Conservation (phyloP, 1,284 basidiomycete genomes). For the Wolfiporia cocos region DNA sequence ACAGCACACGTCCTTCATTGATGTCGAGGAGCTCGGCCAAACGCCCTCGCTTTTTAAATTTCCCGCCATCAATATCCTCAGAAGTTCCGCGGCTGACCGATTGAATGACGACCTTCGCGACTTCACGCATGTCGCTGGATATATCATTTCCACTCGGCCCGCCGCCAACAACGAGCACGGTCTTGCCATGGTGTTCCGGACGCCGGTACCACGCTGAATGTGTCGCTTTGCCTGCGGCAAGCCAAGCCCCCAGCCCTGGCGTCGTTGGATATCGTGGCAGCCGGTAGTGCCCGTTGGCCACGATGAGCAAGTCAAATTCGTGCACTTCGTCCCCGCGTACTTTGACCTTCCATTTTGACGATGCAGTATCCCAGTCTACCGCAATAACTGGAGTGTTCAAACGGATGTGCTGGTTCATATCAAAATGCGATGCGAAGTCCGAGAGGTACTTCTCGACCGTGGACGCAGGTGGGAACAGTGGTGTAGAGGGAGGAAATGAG, state of each 20-base stretch:
- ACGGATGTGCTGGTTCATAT: constrained; percentile 47
- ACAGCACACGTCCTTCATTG: constrained; percentile 41
- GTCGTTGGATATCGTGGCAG: constrained; percentile 53
- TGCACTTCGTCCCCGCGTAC: constrained; percentile 22
- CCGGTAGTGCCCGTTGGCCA: constrained; percentile 71
- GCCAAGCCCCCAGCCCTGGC: constrained; percentile 56
- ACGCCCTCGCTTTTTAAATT: constrained; percentile 38
- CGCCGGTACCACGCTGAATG: constrained; percentile 67
- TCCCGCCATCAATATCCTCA: constrained; percentile 26
- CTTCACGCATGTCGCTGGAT: constrained; percentile 43
- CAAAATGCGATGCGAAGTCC: constrained; percentile 51
- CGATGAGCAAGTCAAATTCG: constrained; percentile 54
- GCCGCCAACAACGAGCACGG: constrained; percentile 61
- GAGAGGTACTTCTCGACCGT: constrained; percentile 57
- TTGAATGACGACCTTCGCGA: constrained; percentile 45
- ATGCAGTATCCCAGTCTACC: constrained; percentile 29
- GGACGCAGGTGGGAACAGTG: constrained; percentile 55
- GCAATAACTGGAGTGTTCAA: constrained; percentile 44
- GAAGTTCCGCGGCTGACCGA: constrained; percentile 37
- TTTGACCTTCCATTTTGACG: constrained; percentile 39
- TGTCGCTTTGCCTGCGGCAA: constrained; percentile 37
- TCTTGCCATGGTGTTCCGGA: constrained; percentile 39
- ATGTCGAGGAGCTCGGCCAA: constrained; percentile 34
- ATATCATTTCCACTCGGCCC: constrained; percentile 71
- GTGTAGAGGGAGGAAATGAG: constrained; percentile 62